phyloP scores from a whole-genome alignment of 2,329 filamentous ascomycete species.

The Thermochaetoides dissita region DNA sequence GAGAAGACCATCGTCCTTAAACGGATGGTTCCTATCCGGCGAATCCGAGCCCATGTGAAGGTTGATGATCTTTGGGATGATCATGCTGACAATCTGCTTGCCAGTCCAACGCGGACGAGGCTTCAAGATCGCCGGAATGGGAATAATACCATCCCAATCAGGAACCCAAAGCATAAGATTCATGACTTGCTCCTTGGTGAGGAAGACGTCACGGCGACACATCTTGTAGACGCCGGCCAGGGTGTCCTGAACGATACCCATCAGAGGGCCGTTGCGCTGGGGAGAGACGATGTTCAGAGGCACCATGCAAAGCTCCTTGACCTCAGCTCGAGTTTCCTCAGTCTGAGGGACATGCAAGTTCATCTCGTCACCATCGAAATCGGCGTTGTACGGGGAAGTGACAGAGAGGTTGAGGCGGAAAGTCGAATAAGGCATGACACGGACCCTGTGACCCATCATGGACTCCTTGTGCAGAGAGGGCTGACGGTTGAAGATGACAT shows the following conservation, averaged over 20 bases:
- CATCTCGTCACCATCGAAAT: conserved; percentile 99
- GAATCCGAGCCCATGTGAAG: conserved; percentile 52
- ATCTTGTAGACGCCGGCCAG: conserved; percentile 95
- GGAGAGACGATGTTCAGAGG: conserved; percentile 96
- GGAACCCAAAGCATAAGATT: conserved; percentile 96
- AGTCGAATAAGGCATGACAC: conserved; percentile 97
- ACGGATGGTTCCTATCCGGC: conserved; percentile 42
- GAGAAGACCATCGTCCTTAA: conserved; percentile 64
- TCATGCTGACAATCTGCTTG: conserved; percentile 92
- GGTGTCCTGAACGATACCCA: conserved; percentile 99
- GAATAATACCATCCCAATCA: conserved; percentile 91
- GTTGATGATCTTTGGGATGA: conserved; percentile 78
- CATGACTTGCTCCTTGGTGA: conserved; percentile 86
- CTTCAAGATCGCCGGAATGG: conserved; percentile 84
- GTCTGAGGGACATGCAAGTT: conserved; percentile 98
- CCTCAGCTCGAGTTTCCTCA: conserved; percentile 89
- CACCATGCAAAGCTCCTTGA: conserved; percentile 92
- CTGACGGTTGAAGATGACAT: conserved; percentile 99
- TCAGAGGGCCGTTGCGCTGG: conserved; percentile 88
- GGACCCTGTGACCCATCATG: conserved; percentile 98
- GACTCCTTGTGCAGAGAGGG: conserved; percentile 98
- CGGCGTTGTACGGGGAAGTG: conserved; percentile 96
- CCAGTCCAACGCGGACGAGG: conserved; percentile 90
- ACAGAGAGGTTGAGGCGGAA: conserved; percentile 96
- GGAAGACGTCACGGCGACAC: conserved; percentile 79